Conservation (phyloP, 768 basidiomycete species). For the Mycena amicta region DNA sequence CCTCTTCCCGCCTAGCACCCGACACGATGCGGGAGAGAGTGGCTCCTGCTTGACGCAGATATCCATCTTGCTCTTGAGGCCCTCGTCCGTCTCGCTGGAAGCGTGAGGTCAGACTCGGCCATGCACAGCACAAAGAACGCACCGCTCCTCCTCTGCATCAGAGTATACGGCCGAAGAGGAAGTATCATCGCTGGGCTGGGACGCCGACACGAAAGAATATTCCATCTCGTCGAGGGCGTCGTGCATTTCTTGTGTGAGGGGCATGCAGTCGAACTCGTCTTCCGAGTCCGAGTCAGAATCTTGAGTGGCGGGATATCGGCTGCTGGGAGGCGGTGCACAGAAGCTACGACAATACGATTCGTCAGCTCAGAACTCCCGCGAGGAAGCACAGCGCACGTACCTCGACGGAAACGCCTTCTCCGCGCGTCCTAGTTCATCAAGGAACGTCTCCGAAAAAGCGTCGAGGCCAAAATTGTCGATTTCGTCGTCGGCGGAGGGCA, state of each 20-base stretch:
- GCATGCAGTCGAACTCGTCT: constrained; percentile 6
- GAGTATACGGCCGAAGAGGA: neutral
- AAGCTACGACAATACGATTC: constrained; percentile 5
- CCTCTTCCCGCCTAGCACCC: no score
- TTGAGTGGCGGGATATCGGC: neutral
- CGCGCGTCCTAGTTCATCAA: constrained; percentile 2
- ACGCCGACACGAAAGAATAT: neutral
- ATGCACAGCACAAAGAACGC: no score
- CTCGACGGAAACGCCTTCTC: constrained; percentile 19
- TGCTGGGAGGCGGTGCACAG: constrained; percentile 10
- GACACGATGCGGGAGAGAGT: no score
- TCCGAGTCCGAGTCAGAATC: neutral
- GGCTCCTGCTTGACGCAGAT: no score
- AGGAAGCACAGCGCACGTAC: neutral
- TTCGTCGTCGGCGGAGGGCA: neutral
- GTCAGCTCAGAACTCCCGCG: neutral
- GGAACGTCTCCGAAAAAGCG: constrained; percentile 1
- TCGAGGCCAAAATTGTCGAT: constrained; percentile 7
- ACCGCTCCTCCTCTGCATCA: neutral
- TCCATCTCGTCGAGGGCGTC: constrained; percentile 13
- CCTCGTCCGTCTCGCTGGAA: no score
- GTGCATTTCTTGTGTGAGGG: constrained; percentile 6
- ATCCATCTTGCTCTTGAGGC: no score
- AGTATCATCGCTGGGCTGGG: neutral
- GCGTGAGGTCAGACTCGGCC: no score